Percentiles rank a stretch among this genome's conserved stretches.
Conservation (phyloP, 352 stramenopile genomes). For the Phytopythium vexans region DNA sequence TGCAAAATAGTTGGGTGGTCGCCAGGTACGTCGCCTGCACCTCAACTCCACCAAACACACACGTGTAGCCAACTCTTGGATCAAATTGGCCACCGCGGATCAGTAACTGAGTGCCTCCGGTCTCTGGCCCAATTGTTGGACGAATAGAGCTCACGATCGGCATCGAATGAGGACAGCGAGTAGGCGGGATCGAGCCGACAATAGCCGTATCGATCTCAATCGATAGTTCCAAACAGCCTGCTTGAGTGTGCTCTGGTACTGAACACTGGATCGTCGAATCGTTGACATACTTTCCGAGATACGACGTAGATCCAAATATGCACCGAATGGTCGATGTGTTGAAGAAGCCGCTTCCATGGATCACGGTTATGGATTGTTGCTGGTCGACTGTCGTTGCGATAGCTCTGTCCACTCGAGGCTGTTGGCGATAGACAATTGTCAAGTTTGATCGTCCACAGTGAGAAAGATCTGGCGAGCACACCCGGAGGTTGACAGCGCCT, state of each 20-base stretch:
- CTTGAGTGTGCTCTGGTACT: conserved; percentile 4
- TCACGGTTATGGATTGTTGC: neutral
- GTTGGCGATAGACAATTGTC: too few relatives aligned
- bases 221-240: conserved; percentile 5
- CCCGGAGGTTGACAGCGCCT: conserved; percentile 18
- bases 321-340: conserved; percentile 11
- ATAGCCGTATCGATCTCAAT: conserved; percentile 3
- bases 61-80: conserved; percentile 13
- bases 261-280: neutral
- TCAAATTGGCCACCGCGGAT: conserved; percentile 28
- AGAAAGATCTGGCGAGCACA: conserved; percentile 27
- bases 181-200: neutral
- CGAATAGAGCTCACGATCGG: conserved; percentile 22
- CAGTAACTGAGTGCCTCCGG: conserved; percentile 35
- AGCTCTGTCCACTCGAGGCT: too few relatives aligned
- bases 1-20: conserved; percentile 26
- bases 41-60: conserved; percentile 19
- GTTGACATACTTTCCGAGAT: neutral
- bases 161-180: neutral
- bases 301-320: neutral
- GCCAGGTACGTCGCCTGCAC: conserved; percentile 21
- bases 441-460: too few relatives aligned
- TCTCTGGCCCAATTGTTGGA: conserved; percentile 24
- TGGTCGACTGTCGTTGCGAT: too few relatives aligned
- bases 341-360: conserved; percentile 12